Percentiles rank a stretch among this genome's conserved stretches.
Evolutionary conservation across 2,329 filamentous ascomycete genomes (phyloP).

Genomic region (Dothiorella sarmentorum): DNA sequence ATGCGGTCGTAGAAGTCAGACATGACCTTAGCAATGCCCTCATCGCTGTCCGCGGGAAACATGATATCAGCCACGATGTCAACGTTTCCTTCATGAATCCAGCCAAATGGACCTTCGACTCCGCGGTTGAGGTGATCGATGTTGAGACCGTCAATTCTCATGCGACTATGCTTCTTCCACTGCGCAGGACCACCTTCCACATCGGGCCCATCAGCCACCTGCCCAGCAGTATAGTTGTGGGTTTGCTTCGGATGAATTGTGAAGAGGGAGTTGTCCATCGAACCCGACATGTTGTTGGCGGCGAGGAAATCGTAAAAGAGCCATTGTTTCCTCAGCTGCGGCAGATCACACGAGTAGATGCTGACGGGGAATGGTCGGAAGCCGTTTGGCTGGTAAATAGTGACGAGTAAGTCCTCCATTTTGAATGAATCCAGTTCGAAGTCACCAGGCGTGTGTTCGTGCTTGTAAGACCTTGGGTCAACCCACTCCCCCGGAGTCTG

Average conservation of each 20-base stretch:
- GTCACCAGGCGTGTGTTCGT: slow-evolving; percentile 84
- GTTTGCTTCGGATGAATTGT: slow-evolving; percentile 93
- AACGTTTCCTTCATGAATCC: slow-evolving; percentile 96
- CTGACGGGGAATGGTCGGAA: slow-evolving; percentile 96
- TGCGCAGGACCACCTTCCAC: slow-evolving; percentile 62
- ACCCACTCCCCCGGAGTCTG: slow-evolving; percentile 64
- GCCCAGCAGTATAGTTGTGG: slow-evolving; percentile 69
- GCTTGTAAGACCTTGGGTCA: slow-evolving; percentile 83
- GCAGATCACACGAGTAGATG: slow-evolving; percentile 93
- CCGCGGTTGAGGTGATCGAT: slow-evolving; percentile 95
- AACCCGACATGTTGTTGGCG: slow-evolving; percentile 93
- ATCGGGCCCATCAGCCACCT: slow-evolving; percentile 55
- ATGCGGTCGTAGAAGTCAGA: slow-evolving; percentile 96
- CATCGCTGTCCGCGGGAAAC: slow-evolving; percentile 83
- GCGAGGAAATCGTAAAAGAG: slow-evolving; percentile 96
- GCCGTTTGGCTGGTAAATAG: slow-evolving; percentile 80
- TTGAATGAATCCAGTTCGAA: slow-evolving; percentile 98
- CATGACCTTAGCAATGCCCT: slow-evolving; percentile 89
- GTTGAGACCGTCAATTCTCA: slow-evolving; percentile 87
- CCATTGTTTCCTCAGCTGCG: slow-evolving; percentile 91
- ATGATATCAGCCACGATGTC: slow-evolving; percentile 96
- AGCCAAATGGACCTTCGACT: slow-evolving; percentile 89
- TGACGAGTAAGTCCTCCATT: slow-evolving; percentile 87
- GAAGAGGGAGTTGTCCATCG: slow-evolving; percentile 92
- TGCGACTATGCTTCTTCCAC: slow-evolving; percentile 94